A percentile compares a stretch with the other conserved stretches of the same genome.
Conservation (phyloP, 129 eudicot species). For the Flaveria sonorensis region DNA sequence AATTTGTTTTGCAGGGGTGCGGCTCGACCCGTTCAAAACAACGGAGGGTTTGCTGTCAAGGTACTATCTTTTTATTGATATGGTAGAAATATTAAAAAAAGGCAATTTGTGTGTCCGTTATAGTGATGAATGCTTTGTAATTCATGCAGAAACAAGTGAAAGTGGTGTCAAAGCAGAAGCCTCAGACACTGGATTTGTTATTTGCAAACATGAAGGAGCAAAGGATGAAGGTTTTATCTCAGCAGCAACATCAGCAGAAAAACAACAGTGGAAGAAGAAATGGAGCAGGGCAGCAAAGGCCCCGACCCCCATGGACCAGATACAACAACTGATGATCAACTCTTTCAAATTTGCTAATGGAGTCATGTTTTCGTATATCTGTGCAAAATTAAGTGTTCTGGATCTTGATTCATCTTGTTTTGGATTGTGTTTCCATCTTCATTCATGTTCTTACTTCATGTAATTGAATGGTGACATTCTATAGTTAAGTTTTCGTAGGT, state of each 20-base stretch:
- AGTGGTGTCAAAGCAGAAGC: constrained; percentile 44
- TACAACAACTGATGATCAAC: constrained; percentile 32
- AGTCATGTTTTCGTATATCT: background rate
- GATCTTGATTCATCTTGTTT: background rate
- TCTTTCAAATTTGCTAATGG: background rate
- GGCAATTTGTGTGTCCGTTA: background rate
- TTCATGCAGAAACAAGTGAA: constrained; percentile 22
- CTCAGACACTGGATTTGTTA: constrained; percentile 68
- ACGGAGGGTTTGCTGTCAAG: constrained; percentile 52
- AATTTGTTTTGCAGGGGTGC: constrained; percentile 59
- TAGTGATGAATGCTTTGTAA: background rate
- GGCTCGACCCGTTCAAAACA: constrained; percentile 42
- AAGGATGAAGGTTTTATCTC: constrained; percentile 56
- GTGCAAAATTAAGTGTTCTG: background rate
- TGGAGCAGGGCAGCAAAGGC: constrained; percentile 61
- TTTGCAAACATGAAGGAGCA: constrained; percentile 82
- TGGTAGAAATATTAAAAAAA: background rate
- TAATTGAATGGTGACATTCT: background rate
- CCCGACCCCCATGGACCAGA: constrained; percentile 62
- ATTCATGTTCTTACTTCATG: background rate
- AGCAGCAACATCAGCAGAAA: constrained; percentile 27
- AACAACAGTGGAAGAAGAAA: constrained; percentile 35
- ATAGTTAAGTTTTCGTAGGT: background rate
- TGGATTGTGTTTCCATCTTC: background rate
- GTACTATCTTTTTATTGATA: constrained; percentile 33